Percentiles rank a stretch among this genome's conserved stretches.
phyloP scores from a whole-genome alignment of 768 basidiomycete genomes.

The Lactarius akahatsu region DNA sequence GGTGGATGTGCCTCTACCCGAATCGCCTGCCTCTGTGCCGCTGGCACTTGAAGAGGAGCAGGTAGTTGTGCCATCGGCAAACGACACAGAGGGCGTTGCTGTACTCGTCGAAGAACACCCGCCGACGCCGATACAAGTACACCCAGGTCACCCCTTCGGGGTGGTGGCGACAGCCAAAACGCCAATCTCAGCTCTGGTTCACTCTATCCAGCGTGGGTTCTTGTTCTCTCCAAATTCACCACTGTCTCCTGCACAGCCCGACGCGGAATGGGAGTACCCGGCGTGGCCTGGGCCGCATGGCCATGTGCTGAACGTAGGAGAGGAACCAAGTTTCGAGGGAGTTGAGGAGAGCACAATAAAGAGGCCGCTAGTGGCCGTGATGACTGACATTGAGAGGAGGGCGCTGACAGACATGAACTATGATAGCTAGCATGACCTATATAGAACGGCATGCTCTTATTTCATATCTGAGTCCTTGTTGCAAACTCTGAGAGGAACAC shows the following conservation, averaged over 20 bases:
- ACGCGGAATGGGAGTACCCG: slow-evolving; percentile 32
- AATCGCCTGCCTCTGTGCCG: slow-evolving; percentile 12
- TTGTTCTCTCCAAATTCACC: slow-evolving; percentile 63
- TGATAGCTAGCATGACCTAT: slow-evolving; percentile 8
- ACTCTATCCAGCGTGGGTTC: slow-evolving; percentile 64
- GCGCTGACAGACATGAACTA: slow-evolving; percentile 27
- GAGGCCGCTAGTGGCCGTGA: slow-evolving; percentile 5
- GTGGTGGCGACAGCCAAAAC: slow-evolving; percentile 37
- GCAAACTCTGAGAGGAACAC: neutral
- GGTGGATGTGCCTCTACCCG: slow-evolving; percentile 22
- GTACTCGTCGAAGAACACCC: neutral
- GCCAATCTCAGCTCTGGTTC: slow-evolving; percentile 60
- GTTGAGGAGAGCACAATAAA: slow-evolving; percentile 24
- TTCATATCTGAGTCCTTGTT: slow-evolving; percentile 6
- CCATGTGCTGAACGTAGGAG: slow-evolving; percentile 1
- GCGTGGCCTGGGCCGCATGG: slow-evolving; percentile 27
- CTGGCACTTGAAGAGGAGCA: slow-evolving; percentile 1
- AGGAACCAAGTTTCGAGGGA: slow-evolving; percentile 23
- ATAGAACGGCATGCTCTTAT: slow-evolving; percentile 2
- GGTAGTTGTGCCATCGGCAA: neutral
- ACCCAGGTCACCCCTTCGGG: slow-evolving; percentile 3
- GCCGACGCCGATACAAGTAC: neutral
- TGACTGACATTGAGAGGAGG: slow-evolving; percentile 20
- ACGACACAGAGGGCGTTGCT: neutral
- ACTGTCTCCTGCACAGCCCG: slow-evolving; percentile 55